Evolutionary conservation across 1,284 basidiomycete species (phyloP).

Genomic region (Apiotrichum veenhuisii): DNA sequence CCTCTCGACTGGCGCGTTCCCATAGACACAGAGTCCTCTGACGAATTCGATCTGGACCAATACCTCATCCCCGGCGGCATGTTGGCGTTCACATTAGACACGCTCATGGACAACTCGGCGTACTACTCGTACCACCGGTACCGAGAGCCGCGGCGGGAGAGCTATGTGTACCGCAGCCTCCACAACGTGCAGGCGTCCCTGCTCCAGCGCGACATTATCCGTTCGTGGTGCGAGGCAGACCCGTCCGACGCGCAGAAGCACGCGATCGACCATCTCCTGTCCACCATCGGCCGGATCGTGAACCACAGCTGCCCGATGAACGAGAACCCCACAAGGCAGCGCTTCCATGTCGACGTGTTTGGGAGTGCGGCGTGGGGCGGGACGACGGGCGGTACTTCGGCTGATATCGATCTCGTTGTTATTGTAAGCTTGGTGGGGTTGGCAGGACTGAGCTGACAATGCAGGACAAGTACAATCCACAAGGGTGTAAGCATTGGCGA

Average conservation of each 20-base stretch:
- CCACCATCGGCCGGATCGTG: not conserved
- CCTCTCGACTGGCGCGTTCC: too few species aligned
- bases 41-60: not conserved
- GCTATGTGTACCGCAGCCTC: not conserved
- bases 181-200: not conserved
- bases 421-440: constrained; percentile 33
- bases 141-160: not conserved
- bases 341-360: constrained; percentile 47
- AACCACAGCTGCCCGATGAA: not conserved
- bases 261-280: not conserved
- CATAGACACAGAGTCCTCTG: too few species aligned
- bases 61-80: not conserved
- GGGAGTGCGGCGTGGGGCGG: constrained; percentile 51
- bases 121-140: not conserved
- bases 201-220: not conserved
- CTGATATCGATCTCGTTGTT: constrained; percentile 46
- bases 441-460: constrained; percentile 6
- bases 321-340: not conserved
- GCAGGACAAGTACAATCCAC: constrained; percentile 31
- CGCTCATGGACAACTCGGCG: not conserved
- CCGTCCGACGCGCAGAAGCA: not conserved
- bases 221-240: not conserved
- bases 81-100: not conserved
- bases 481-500: constrained; percentile 31
- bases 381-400: constrained; percentile 31